A percentile compares a stretch with the other conserved stretches of the same genome.
Conservation (phyloP, 371 early-diverging fungal species). For the Encephalitozoon romaleae region DNA sequence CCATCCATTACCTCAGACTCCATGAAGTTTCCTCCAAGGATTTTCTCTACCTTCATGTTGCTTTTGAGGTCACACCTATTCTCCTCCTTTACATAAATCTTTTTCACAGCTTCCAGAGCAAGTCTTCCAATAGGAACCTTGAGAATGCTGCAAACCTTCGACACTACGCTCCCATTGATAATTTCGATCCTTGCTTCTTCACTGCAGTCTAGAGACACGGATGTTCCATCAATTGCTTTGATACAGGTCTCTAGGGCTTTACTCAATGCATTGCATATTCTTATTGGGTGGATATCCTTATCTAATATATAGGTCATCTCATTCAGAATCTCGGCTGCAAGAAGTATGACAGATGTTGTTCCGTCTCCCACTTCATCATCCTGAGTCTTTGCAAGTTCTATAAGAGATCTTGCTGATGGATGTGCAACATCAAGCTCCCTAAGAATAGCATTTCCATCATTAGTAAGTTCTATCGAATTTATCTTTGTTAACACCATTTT, state of each 20-base stretch:
- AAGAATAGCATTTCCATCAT: conserved; percentile 97
- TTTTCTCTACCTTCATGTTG: conserved; percentile 87
- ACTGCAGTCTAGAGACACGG: conserved; percentile 69
- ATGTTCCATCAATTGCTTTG: conserved; percentile 70
- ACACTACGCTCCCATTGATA: conserved; percentile 80
- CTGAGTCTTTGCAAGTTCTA: conserved; percentile 96
- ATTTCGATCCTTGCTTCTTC: conserved; percentile 75
- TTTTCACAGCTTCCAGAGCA: conserved; percentile 84
- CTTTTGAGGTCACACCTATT: conserved; percentile 74
- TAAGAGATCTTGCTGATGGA: conserved; percentile 97
- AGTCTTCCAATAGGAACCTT: conserved; percentile 87
- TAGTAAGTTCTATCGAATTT: conserved; percentile 96
- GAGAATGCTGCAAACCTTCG: conserved; percentile 88
- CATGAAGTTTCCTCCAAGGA: conserved; percentile 91
- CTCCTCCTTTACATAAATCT: conserved; percentile 69
- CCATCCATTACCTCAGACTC: conserved; percentile 91
- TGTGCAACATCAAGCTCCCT: conserved; percentile 97
- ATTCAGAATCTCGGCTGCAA: conserved; percentile 62
- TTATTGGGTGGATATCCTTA: conserved; percentile 91
- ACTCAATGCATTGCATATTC: conserved; percentile 81
- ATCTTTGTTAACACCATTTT: conserved; percentile 99
- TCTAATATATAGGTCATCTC: conserved; percentile 63
- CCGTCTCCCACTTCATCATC: conserved; percentile 99
- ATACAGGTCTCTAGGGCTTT: conserved; percentile 80
- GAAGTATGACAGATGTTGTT: conserved; percentile 93